Evolutionary conservation across 176 grass and related monocot genomes (phyloP), one percentile per base, ranked within the genome.

Genomic region (Tillandsia leiboldiana): DNA sequence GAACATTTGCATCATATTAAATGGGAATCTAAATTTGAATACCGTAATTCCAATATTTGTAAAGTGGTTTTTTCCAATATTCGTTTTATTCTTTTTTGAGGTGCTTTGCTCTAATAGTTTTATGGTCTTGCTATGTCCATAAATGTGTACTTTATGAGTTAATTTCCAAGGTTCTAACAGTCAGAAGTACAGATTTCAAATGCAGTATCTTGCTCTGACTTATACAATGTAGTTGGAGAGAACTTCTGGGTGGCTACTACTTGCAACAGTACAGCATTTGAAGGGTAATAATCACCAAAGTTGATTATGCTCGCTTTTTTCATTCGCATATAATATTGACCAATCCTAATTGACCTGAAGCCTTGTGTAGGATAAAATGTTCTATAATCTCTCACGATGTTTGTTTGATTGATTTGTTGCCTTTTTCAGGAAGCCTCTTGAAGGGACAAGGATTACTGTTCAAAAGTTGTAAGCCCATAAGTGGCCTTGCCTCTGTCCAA

Each of bases 381-480:
- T 42, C 0, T 42, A 14, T 61, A 69, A 62, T n/a, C 22, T 53
- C 75, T 26, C 68, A 29, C 12, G 64, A 18, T 47, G 17, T 59
- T 77, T 67, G 29, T 24, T 68, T 68, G 29, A 69, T 9, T 13
- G 18, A 75, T 64, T 49, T 53, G 51, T 87, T 72, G 26, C 8
- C 26, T 81, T 80, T 92, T 85, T 78, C 83, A 97, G 94, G 89
- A 97, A 88, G 33, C 83, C 77, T 51, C 94, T 99, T 82, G 94
- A 99, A 84, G 89, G 94, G 79, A 99, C 94, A 69, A 85, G 89
- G 85, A 99, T 99, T 84, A 99, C 89, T 51, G 88, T 88, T 83
- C 94, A 88, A 68, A 79, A 77, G 53, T 85, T 89, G 94, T 81
- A 88, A 82, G 74, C 65, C 12, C 72, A 22, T 17, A 52, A 59